Evolutionary conservation across 495 filamentous ascomycete genomes (phyloP).

Genomic region (Talaromyces proteolyticus): DNA sequence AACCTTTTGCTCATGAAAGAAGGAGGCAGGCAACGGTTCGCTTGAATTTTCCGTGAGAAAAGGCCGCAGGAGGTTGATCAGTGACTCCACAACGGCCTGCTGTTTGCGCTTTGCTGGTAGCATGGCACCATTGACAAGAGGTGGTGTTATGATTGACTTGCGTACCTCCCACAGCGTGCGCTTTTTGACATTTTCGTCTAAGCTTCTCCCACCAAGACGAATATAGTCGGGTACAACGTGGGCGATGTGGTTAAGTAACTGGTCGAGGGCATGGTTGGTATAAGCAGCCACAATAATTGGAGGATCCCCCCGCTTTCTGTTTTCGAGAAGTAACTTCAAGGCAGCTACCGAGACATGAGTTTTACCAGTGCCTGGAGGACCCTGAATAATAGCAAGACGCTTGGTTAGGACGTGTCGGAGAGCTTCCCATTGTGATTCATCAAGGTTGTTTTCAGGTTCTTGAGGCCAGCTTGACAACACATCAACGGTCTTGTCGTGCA

Average conservation of each 20-base stretch:
- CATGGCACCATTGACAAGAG: conserved; percentile 25
- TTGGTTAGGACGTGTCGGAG: conserved; percentile 67
- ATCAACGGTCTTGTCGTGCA: conserved; percentile 28
- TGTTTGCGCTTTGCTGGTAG: conserved; percentile 29
- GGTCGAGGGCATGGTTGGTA: conserved; percentile 92
- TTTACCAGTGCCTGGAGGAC: conserved; percentile 89
- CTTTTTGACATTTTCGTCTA: conserved; percentile 57
- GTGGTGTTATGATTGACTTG: conserved; percentile 13
- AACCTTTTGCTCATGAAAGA: conserved; percentile 45
- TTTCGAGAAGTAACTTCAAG: conserved; percentile 60
- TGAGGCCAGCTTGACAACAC: conserved; percentile 48
- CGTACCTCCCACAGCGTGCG: conserved; percentile 62
- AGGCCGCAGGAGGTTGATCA: conserved; percentile 42
- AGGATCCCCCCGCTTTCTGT: conserved; percentile 52
- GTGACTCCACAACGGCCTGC: conserved; percentile 32
- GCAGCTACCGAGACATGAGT: conserved; percentile 72
- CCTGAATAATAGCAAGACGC: conserved; percentile 74
- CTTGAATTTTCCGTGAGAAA: conserved; percentile 25
- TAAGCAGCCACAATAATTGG: conserved; percentile 78
- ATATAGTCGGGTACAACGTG: conserved; percentile 60
- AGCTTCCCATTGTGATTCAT: conserved; percentile 63
- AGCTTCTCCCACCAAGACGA: conserved; percentile 74
- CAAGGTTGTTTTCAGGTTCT: conserved; percentile 45
- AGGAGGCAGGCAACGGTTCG: conserved; percentile 14
- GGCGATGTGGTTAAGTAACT: conserved; percentile 65